Percentiles rank a stretch among this genome's conserved stretches.
phyloP scores from a whole-genome alignment of 305 asterid genomes.

The Plantago rigida region DNA sequence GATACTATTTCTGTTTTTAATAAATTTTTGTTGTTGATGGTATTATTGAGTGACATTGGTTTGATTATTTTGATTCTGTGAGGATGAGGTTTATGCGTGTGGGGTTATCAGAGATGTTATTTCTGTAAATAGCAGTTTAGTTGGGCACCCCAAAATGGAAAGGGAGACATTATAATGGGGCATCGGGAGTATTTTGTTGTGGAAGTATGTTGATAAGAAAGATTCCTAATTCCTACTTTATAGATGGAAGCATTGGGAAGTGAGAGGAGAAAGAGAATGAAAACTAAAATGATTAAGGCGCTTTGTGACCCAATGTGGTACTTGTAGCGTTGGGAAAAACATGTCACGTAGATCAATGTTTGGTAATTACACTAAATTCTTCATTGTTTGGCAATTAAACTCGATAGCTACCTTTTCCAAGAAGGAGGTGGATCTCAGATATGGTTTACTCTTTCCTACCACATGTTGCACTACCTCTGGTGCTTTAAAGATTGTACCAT shows the following conservation, averaged over 20 bases:
- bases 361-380: not conserved
- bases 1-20: too few relatives aligned
- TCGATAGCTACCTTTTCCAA: not conserved
- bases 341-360: not conserved
- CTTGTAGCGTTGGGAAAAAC: not conserved
- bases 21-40: too few relatives aligned
- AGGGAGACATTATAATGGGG: too few relatives aligned
- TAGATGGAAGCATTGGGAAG: not conserved
- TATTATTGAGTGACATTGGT: too few relatives aligned
- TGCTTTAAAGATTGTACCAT: too few relatives aligned
- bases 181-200: not conserved
- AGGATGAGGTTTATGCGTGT: too few relatives aligned
- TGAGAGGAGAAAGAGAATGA: not conserved
- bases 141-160: too few relatives aligned
- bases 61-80: too few relatives aligned
- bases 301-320: not conserved
- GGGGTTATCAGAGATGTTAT: too few relatives aligned
- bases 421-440: not conserved
- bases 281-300: not conserved
- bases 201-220: not conserved
- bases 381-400: not conserved
- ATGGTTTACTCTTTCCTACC: too few relatives aligned
- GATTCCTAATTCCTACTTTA: not conserved
- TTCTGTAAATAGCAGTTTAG: too few relatives aligned
- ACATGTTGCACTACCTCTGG: too few relatives aligned